Conservation (phyloP, 371 early-diverging fungal species). For the Mortierella sp. region DNA sequence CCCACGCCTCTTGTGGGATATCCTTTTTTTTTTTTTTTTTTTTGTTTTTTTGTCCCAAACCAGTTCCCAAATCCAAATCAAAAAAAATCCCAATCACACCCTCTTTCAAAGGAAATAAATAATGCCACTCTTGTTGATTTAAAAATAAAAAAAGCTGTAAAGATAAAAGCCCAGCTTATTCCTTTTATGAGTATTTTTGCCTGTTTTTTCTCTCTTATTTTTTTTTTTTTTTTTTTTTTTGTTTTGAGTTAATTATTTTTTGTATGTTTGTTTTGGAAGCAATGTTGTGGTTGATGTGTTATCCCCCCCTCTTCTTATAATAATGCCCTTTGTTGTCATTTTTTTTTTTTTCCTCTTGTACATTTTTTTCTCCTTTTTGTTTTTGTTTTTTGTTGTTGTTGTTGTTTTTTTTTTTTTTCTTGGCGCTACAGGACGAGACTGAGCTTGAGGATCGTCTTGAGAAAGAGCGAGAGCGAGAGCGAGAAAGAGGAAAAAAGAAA, state of each 20-base stretch:
- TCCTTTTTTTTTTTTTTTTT: slow-evolving; percentile 13
- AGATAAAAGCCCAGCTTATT: background rate
- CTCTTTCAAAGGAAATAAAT: background rate
- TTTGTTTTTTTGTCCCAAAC: slow-evolving; percentile 11
- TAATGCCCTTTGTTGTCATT: slow-evolving; percentile 2
- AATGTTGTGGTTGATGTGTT: too few species aligned
- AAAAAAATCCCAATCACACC: background rate
- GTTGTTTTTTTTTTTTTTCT: too few species aligned
- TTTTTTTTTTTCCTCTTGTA: slow-evolving; percentile 1
- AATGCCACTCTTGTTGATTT: slow-evolving; percentile 18
- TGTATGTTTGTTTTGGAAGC: slow-evolving; percentile 10
- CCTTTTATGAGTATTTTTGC: slow-evolving; percentile 4
- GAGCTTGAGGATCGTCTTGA: too few species aligned
- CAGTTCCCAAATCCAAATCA: too few species aligned
- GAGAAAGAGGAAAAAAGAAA: too few species aligned
- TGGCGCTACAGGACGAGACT: too few species aligned
- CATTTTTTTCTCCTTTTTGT: too few species aligned
- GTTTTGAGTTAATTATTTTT: slow-evolving; percentile 11
- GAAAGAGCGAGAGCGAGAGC: too few species aligned
- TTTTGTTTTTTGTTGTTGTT: too few species aligned
- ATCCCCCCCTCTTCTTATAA: too few species aligned
- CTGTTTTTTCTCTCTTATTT: slow-evolving; percentile 3
- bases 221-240: slow-evolving; percentile 15
- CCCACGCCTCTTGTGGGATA: slow-evolving; percentile 3
- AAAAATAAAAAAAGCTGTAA: background rate